phyloP scores from a whole-genome alignment of 805 yeast genomes.

The Wickerhamiella australiensis region DNA sequence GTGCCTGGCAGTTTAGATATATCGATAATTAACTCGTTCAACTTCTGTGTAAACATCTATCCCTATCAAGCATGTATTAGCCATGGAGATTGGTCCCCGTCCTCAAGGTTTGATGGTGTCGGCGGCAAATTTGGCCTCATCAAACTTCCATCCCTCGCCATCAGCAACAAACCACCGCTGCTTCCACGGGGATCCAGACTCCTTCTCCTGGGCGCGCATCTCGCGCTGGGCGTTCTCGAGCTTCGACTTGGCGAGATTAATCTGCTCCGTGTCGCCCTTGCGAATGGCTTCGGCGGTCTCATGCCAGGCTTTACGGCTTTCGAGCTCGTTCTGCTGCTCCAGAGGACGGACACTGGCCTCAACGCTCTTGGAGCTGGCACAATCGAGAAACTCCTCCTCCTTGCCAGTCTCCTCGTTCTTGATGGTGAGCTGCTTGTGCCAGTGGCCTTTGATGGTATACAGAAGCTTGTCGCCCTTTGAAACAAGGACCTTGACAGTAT shows the following conservation, averaged over 20 bases:
- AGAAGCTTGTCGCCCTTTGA: constrained; percentile 50
- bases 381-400: constrained; percentile 26
- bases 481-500: constrained; percentile 77
- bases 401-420: constrained; percentile 40
- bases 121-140: constrained; percentile 20
- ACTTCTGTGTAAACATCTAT: not conserved
- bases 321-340: constrained; percentile 67
- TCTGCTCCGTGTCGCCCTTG: constrained; percentile 59
- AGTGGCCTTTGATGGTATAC: constrained; percentile 78
- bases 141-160: constrained; percentile 23
- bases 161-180: constrained; percentile 62
- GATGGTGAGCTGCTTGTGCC: constrained; percentile 50
- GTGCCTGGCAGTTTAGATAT: no score
- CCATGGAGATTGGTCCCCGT: not conserved
- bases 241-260: constrained; percentile 59
- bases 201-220: constrained; percentile 59
- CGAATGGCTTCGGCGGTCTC: constrained; percentile 81
- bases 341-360: constrained; percentile 65
- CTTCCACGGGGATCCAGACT: constrained; percentile 54
- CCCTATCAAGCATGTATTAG: not conserved
- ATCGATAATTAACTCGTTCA: not conserved
- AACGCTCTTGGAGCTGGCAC: constrained; percentile 31
- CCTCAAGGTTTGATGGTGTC: constrained; percentile 14
- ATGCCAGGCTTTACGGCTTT: constrained; percentile 80
- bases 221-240: constrained; percentile 82